phyloP scores from a whole-genome alignment of 1,284 basidiomycete genomes.

The Cryptococcus deneoformans region DNA sequence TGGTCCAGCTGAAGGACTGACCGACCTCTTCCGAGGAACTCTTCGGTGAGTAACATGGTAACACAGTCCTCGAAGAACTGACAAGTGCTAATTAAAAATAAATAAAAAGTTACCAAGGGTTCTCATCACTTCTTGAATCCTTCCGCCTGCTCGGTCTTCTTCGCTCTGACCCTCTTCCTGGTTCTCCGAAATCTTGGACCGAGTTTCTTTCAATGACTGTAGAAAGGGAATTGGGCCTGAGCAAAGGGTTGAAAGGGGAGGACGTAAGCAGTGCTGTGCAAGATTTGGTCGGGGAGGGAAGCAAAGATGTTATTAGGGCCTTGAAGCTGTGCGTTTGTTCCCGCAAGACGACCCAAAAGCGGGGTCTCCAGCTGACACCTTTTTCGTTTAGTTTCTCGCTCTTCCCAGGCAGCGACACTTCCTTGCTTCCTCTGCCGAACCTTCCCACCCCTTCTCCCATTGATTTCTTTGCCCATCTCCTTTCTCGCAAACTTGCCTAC shows the following conservation, averaged over 20 bases:
- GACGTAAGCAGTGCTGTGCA: slow-evolving; percentile 42
- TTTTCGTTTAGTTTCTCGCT: slow-evolving; percentile 41
- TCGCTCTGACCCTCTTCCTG: slow-evolving; percentile 47
- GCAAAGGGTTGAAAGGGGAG: slow-evolving; percentile 2
- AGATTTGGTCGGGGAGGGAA: slow-evolving; percentile 47
- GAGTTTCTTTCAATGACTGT: slow-evolving; percentile 32
- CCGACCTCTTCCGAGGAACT: slow-evolving; percentile 80
- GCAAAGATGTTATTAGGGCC: slow-evolving; percentile 54
- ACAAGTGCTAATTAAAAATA: not conserved
- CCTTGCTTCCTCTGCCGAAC: slow-evolving; percentile 11
- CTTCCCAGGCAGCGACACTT: slow-evolving; percentile 44
- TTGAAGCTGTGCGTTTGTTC: slow-evolving; percentile 56
- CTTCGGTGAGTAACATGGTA: slow-evolving; percentile 57
- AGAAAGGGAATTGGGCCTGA: slow-evolving; percentile 12
- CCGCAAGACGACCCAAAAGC: not conserved
- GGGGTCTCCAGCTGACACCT: not conserved
- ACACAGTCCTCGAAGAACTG: not conserved
- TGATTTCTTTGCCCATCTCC: slow-evolving; percentile 72
- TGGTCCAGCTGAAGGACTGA: slow-evolving; percentile 54
- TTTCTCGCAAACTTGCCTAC: slow-evolving; percentile 74
- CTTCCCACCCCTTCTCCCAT: slow-evolving; percentile 62
- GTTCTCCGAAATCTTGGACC: slow-evolving; percentile 17
- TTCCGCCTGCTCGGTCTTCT: slow-evolving; percentile 75
- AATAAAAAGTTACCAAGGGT: slow-evolving; percentile 73
- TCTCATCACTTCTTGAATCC: slow-evolving; percentile 68